phyloP scores from a whole-genome alignment of 306 rosid genomes.

The Medicago truncatula region DNA sequence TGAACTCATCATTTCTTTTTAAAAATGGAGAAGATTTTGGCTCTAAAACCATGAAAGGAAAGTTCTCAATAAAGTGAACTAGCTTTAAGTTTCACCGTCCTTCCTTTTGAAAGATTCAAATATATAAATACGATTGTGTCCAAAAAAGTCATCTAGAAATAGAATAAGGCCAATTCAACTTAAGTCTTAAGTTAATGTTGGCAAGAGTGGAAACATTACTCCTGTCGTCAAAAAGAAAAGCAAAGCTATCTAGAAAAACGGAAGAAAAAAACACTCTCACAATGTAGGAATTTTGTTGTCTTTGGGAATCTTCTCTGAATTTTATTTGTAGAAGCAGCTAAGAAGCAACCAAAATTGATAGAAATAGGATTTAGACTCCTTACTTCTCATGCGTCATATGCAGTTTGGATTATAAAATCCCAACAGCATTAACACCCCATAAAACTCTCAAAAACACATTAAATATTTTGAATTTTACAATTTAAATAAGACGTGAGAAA shows the following conservation, averaged over 20 bases:
- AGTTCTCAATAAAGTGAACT: too few species aligned
- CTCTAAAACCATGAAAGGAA: too few species aligned
- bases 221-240: conserved; percentile 19
- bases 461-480: too few species aligned
- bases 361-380: neutral
- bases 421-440: too few species aligned
- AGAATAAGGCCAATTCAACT: conserved; percentile 39
- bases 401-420: too few species aligned
- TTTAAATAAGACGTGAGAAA: too few species aligned
- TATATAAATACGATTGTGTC: neutral
- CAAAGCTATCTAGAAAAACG: neutral
- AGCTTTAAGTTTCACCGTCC: conserved; percentile 23
- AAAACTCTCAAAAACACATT: too few species aligned
- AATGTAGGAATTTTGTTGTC: neutral
- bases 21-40: too few species aligned
- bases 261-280: neutral
- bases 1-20: too few species aligned
- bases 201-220: conserved; percentile 22
- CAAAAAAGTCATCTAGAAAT: conserved; percentile 9
- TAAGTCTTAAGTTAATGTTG: neutral
- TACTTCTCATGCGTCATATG: too few species aligned
- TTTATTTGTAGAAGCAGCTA: neutral
- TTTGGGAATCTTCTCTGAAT: neutral
- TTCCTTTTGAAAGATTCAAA: conserved; percentile 40
- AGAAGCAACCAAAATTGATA: neutral